Percentiles rank a stretch among this genome's conserved stretches.
Evolutionary conservation across 257 asterid species (phyloP).

Genomic region (Salvia splendens): DNA sequence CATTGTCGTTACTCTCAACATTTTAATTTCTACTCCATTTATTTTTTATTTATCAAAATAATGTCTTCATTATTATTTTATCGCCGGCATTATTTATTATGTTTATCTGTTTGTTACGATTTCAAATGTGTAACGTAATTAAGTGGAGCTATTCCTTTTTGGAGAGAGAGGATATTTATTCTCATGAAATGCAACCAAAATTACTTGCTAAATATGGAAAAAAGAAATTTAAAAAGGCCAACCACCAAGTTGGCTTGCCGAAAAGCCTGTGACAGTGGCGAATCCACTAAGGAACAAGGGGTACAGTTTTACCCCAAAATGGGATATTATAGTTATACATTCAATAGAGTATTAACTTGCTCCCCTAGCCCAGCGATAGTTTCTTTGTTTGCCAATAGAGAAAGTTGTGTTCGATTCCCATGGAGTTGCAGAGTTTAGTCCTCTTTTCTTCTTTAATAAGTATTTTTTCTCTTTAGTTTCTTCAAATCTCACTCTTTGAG

Average conservation of each 20-base stretch:
- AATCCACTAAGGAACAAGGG: too few species aligned
- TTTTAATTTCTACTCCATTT: neutral
- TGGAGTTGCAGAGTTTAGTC: too few species aligned
- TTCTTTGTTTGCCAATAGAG: too few species aligned
- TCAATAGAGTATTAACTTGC: too few species aligned
- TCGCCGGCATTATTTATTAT: too few species aligned
- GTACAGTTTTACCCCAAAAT: too few species aligned
- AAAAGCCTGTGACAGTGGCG: neutral
- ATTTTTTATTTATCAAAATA: neutral
- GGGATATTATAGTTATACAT: too few species aligned
- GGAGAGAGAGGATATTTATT: neutral
- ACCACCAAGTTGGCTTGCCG: neutral
- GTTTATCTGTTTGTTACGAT: neutral
- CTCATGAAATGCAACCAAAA: neutral
- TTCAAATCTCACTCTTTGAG: too few species aligned
- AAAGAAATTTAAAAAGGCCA: neutral
- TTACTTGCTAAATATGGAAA: neutral
- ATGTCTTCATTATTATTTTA: neutral
- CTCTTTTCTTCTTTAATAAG: too few species aligned
- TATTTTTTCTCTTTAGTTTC: too few species aligned
- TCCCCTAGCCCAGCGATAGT: too few species aligned
- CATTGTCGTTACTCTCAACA: conserved; percentile 28
- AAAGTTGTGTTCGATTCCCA: too few species aligned
- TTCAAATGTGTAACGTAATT: neutral
- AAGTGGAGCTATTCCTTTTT: neutral